These are phyloP conservation scores for Diaporthe helianthi DNA, from an alignment of 2,329 filamentous ascomycete genomes.

Conservation along the genomic window DNA sequence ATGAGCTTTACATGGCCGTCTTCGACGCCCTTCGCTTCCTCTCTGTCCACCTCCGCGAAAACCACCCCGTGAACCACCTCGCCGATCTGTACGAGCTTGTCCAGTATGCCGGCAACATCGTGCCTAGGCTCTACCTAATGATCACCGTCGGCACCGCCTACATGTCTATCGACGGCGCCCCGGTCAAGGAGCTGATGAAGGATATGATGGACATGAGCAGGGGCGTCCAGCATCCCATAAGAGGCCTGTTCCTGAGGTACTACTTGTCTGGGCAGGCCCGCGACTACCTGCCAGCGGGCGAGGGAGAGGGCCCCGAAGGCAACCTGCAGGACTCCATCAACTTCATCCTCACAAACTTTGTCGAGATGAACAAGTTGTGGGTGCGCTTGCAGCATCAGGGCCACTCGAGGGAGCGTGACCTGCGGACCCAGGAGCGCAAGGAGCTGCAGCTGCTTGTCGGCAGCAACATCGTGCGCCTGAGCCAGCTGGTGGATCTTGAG, in stretches of 20 bases:
- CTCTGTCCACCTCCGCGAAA: conserved; percentile 94
- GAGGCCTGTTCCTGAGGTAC: conserved; percentile 93
- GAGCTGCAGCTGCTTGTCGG: conserved; percentile 95
- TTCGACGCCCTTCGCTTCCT: conserved; percentile 98
- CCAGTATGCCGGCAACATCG: conserved; percentile 97
- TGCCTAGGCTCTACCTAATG: conserved; percentile 97
- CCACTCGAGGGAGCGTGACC: conserved; percentile 91
- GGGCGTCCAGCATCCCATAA: conserved; percentile 95
- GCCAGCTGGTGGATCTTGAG: conserved; percentile 93
- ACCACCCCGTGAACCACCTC: conserved; percentile 96
- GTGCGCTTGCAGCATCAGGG: conserved; percentile 97
- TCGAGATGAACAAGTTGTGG: conserved; percentile 99
- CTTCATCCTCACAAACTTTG: conserved; percentile 97
- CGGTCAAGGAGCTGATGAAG: conserved; percentile 99
- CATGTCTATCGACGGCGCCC: conserved; percentile 97
- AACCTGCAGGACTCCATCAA: conserved; percentile 98
- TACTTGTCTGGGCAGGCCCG: conserved; percentile 95
- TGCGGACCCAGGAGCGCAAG: conserved; percentile 91
- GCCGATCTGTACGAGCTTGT: conserved; percentile 98
- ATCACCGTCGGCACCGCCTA: conserved; percentile 99
- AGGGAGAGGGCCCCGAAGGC: conserved; percentile 89
- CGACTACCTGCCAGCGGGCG: conserved; percentile 82
- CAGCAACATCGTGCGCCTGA: conserved; percentile 93
- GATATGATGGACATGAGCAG: conserved; percentile 99
- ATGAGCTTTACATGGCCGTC: conserved; percentile 99